Conservation (phyloP, 192 early-diverging fungal genomes). For the Coemansia sp. region DNA sequence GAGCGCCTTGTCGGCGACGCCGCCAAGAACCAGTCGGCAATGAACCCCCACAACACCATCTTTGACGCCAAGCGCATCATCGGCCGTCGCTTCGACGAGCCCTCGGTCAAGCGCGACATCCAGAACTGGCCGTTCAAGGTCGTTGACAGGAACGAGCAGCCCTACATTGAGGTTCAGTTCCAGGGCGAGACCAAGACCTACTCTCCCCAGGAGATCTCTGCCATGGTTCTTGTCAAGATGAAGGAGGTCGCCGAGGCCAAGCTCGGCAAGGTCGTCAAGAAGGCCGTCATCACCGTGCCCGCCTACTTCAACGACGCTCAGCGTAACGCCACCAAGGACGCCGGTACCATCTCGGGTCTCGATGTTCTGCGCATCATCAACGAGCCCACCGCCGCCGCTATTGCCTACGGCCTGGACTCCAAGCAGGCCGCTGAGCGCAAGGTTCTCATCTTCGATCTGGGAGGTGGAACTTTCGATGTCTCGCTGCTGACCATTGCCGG, state of each 20-base stretch:
- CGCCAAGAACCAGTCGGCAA: constrained; percentile 89
- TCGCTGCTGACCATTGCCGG: constrained; percentile 77
- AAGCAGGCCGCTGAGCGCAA: constrained; percentile 76
- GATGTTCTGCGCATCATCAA: constrained; percentile 90
- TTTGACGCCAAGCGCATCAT: constrained; percentile 93
- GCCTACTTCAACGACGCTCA: constrained; percentile 94
- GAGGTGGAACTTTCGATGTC: constrained; percentile 88
- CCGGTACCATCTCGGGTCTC: constrained; percentile 83
- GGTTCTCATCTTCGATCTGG: constrained; percentile 82
- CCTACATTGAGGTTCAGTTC: constrained; percentile 81
- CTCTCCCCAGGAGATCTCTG: constrained; percentile 81
- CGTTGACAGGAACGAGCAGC: constrained; percentile 65
- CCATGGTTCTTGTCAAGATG: constrained; percentile 79
- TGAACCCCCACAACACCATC: constrained; percentile 91
- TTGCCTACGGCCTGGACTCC: constrained; percentile 83
- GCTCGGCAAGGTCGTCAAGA: constrained; percentile 68
- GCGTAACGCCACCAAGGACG: constrained; percentile 92
- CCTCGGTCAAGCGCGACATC: constrained; percentile 79
- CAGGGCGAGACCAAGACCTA: constrained; percentile 82
- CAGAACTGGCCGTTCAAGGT: constrained; percentile 88
- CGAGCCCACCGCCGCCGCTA: constrained; percentile 89
- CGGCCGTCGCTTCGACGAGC: constrained; percentile 85
- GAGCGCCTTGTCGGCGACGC: constrained; percentile 88
- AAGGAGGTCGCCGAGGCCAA: constrained; percentile 83
- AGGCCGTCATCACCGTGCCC: constrained; percentile 75